Evolutionary conservation across 1,284 basidiomycete species (phyloP), one percentile per base, ranked within the genome.

Genomic region (Malassezia pachydermatis): DNA sequence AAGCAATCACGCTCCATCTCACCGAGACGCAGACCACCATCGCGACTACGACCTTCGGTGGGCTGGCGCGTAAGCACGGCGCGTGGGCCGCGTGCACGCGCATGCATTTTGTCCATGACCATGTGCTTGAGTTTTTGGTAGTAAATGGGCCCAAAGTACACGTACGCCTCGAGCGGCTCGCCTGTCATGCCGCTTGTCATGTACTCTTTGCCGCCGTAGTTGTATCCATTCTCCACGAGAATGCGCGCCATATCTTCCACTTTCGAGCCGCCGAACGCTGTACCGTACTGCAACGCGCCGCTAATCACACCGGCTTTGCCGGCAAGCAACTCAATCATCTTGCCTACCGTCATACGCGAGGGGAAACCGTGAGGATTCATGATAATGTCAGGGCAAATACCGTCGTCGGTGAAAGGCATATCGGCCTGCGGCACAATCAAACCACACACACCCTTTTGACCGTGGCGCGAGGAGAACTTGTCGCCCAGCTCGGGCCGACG

Each of bases 281-380:
- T 95, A 23, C 88, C 87, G 70, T 94, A 90, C 71, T 92, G 86
- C 50, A 92, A 78, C 60, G 82, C 83, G 19, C 88, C 88, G 41
- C 78, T 78, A 43, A 94, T 75, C 20, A 92, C 87, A n/a, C 89
- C 88, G 54, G 55, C 58, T 38, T 54, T 59, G 45, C 94, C 92
- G n/a, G 88, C 85, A 17, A 99, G 76, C 20, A 96, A 77, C 74
- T 99, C 94, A 51, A 99, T 94, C 94, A 99, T 98, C 76, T 99
- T 98, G 38, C 94, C 94, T 32, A 98, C 94, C 27, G 94, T 62
- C 92, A 99, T 99, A 46, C 94, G 88, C 48, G 88, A 94, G 2
- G 94, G 94, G 79, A 99, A 98, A 67, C 94, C 94, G 74, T 99
- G 94, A 3, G 94, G 94, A 73, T 99, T 99, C 92, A 99, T 98